A percentile compares a stretch with the other conserved stretches of the same genome.
phyloP scores from a whole-genome alignment of 1,139 yeast species.

The Kurtzmaniella quercitrusa region DNA sequence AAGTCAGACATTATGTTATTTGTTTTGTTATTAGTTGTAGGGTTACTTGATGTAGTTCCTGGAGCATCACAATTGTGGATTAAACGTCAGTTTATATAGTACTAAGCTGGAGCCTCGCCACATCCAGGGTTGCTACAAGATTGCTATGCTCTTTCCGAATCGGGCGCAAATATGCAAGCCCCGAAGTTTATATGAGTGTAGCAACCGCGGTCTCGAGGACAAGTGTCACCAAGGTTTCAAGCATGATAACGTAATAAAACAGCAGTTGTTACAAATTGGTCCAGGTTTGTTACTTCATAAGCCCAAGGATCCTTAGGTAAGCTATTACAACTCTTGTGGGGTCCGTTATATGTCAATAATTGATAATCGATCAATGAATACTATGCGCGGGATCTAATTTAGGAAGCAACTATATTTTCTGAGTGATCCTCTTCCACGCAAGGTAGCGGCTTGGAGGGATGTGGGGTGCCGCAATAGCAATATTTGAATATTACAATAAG shows the following conservation, averaged over 20 bases:
- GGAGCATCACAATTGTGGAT: background rate
- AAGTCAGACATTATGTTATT: conserved; percentile 56
- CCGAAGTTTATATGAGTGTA: background rate
- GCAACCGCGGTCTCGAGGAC: background rate
- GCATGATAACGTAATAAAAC: background rate
- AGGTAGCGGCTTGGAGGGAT: background rate
- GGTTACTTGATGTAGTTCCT: background rate
- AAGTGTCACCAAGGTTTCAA: background rate
- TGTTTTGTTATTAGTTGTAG: background rate
- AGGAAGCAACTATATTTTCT: background rate
- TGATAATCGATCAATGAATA: no score
- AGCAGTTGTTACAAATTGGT: background rate
- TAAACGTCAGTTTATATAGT: background rate
- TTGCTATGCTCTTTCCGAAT: background rate
- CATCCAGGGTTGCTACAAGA: background rate
- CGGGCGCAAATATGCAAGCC: background rate
- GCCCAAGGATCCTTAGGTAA: background rate
- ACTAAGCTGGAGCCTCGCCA: background rate
- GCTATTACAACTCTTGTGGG: background rate
- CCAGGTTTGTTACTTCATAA: background rate
- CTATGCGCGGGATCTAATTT: no score
- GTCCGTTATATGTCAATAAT: background rate
- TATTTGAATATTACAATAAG: background rate
- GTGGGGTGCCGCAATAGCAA: background rate
- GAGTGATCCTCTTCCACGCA: background rate